Base-by-base conservation (phyloP, 768 basidiomycete species). In the Mycena haematopus region DNA sequence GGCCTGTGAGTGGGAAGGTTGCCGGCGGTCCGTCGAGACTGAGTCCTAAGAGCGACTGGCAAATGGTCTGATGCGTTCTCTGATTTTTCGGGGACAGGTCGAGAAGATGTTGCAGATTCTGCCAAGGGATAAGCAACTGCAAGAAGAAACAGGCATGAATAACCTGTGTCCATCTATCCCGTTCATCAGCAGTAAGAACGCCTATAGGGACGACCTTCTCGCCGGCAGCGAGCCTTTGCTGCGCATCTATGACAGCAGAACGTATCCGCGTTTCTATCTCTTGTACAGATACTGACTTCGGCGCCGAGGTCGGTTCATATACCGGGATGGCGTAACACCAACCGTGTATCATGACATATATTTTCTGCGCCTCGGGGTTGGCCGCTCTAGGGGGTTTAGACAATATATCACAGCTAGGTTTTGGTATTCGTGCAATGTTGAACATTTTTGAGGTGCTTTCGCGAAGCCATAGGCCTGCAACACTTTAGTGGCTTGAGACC, bases 111-210 rank as follows among this genome's bases (percentile, higher is more conserved):
- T 84, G 72, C 45, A 93, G 84, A 67, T 93, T 95, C 94, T 94
- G 68, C 0, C 24, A 24, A 36, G 54, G 35, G 52, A 35, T 31
- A 6, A 65, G 42, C 17, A 27, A 58, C 40, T 35, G 27, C 29
- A 31, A 4, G n/a, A 52, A 42, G 24, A 57, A n/a, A 15, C 40
- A 42, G 38, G 31, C 45, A 38, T 35, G n/a, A n/a, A 45, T 46
- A 33, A 94, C 93, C 71, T 83, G 76, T 13, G 90, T 83, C 96
- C 96, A 97, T 13, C 72, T 77, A 73, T 96, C 92, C 63, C 96
- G 81, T 25, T 89, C 82, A 70, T 96, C 93, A 3, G 90, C 87
- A 24, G 87, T 92, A 47, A 97, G 78, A 0, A 88, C 80, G 9
- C 92, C 89, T 6, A 97, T 79, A 27, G 84, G 81, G 3, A 86